Conservation (phyloP, 1,284 basidiomycete genomes). For the Apiotrichum sp. region DNA sequence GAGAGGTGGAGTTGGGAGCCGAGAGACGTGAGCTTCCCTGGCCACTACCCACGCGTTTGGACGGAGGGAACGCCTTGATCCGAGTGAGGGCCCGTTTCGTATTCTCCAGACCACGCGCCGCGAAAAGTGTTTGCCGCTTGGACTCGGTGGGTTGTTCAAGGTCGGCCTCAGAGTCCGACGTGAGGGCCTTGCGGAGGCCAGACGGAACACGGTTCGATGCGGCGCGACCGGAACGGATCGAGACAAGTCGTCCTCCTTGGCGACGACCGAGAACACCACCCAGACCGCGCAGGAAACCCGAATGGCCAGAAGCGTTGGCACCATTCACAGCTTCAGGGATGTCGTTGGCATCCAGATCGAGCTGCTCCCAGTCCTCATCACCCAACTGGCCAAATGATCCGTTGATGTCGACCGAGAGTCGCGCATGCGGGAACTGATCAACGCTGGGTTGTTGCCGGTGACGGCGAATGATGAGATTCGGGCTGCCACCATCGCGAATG, state of each 20-base stretch:
- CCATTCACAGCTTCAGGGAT: conserved; percentile 28
- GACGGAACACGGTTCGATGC: conserved; percentile 15
- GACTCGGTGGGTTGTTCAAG: conserved; percentile 8
- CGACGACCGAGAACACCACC: conserved; percentile 25
- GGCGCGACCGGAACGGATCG: conserved; percentile 9
- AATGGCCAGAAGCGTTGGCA: conserved; percentile 12
- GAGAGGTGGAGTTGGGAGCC: neutral
- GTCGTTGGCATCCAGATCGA: conserved; percentile 8
- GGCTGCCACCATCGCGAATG: conserved; percentile 5
- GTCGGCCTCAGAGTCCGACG: conserved; percentile 18
- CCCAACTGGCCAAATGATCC: conserved; percentile 29
- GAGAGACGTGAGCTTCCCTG: neutral
- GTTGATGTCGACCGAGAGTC: conserved; percentile 35
- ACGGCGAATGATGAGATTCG: conserved; percentile 17
- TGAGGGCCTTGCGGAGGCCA: conserved; percentile 8
- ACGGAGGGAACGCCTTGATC: conserved; percentile 32
- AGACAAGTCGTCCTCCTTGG: conserved; percentile 17
- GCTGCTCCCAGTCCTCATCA: conserved; percentile 26
- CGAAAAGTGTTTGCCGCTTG: conserved; percentile 15
- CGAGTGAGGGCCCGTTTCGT: conserved; percentile 29
- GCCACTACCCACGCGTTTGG: conserved; percentile 5
- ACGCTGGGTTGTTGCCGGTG: conserved; percentile 16
- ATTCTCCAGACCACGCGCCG: conserved; percentile 23
- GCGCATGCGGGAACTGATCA: conserved; percentile 16
- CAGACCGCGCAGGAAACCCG: conserved; percentile 20